Evolutionary conservation across 2,329 filamentous ascomycete genomes (phyloP), one percentile per base, ranked within the genome.

Genomic region (Beauveria asiatica): DNA sequence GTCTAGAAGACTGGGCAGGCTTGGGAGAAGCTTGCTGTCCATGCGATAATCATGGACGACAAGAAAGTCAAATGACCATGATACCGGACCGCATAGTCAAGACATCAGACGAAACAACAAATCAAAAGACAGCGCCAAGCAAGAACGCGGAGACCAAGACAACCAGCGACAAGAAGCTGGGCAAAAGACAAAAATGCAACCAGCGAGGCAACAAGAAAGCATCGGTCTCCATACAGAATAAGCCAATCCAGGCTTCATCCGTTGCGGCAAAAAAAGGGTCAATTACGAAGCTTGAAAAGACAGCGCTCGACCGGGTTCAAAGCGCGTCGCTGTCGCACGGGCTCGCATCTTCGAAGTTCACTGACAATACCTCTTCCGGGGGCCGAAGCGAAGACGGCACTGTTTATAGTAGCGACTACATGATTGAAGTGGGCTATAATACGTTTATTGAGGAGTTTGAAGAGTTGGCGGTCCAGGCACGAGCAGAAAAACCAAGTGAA

Each of bases 401-500:
- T 1, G 63, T 73, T 64, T 4, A 44, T 13, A 37, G 48, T 10
- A 59, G 56, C 33, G 56, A 52, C 16, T 51, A 37, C 13, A 30
- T 59, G 48, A 51, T 59, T 27, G 56, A 59, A n/a, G 11, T 44
- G 9, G 56, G 56, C 5, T 59, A 59, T 25, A 17, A 44, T 5
- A 25, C 23, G 1, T 52, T 33, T 19, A 21, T 52, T 44, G 48
- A 37, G 1, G 56, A 45, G 11, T 51, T 59, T 13, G 46, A 59
- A 6, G 25, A 33, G 25, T 9, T 59, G 56, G 56, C 39, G 3
- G 10, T 17, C 70, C 70, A 1, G 75, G 79, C 16, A 72, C 76
- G 57, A 85, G 81, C 21, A 84, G 81, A 6, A 88, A 82, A n/a
- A 25, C 19, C 23, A 30, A 1, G 4, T 13, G 23, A 33, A 17